Evolutionary conservation across 257 asterid genomes (phyloP).

Genomic region (Apocynum venetum): DNA sequence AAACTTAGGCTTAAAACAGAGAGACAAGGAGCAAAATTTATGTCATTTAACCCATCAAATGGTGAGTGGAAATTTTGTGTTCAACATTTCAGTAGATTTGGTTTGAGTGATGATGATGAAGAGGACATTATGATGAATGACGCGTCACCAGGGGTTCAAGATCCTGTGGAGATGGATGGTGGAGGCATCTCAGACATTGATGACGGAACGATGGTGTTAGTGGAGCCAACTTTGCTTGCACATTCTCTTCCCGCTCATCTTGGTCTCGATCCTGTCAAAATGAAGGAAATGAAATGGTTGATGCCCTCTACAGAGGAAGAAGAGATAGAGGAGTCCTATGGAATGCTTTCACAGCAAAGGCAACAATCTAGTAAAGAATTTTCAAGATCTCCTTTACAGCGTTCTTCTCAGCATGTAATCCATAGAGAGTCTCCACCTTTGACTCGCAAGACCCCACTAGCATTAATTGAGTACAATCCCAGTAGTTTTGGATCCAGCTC

Average conservation of each 20-base stretch:
- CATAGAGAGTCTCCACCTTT: slow-evolving; percentile 41
- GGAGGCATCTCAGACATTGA: slow-evolving; percentile 57
- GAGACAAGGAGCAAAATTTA: slow-evolving; percentile 81
- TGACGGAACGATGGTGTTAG: slow-evolving; percentile 37
- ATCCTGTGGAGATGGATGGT: slow-evolving; percentile 39
- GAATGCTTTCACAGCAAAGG: slow-evolving; percentile 38
- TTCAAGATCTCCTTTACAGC: slow-evolving; percentile 54
- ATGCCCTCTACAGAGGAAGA: slow-evolving; percentile 67
- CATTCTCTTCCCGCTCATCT: slow-evolving; percentile 98
- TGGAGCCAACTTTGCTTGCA: slow-evolving; percentile 52
- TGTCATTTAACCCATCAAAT: slow-evolving; percentile 54
- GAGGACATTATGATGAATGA: slow-evolving; percentile 76
- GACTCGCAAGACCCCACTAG: slow-evolving; percentile 84
- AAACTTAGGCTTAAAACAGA: slow-evolving; percentile 54
- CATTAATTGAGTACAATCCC: slow-evolving; percentile 66
- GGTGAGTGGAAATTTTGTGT: slow-evolving; percentile 86
- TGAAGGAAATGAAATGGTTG: slow-evolving; percentile 76
- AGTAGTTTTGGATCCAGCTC: slow-evolving; percentile 62
- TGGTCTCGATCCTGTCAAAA: slow-evolving; percentile 83
- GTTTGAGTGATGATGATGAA: slow-evolving; percentile 81
- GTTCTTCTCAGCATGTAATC: slow-evolving; percentile 32
- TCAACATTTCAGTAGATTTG: slow-evolving; percentile 95
- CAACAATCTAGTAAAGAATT: slow-evolving; percentile 47
- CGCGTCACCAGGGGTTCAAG: slow-evolving; percentile 51
- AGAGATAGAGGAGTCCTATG: slow-evolving; percentile 45